Base-by-base conservation (phyloP, 768 basidiomycete genomes). In the Suillus lakei region DNA sequence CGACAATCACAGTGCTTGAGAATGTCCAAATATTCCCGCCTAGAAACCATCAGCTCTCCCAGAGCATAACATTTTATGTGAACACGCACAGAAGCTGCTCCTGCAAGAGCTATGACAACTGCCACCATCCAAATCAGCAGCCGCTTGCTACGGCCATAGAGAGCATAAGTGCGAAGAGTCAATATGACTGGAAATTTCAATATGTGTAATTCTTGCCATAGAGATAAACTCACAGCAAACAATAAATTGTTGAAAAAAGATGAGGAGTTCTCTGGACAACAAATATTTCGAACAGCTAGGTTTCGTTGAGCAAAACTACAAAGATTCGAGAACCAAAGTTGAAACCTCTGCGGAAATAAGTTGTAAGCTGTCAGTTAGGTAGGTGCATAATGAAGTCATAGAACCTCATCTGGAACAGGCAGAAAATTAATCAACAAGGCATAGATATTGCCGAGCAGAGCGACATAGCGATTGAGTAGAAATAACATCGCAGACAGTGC, bases 401-500 rank as follows among this genome's bases (percentile, higher is more conserved):
- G 8, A 30, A 53, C 51, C 51, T 53, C 16, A 30, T 21, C 26
- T 28, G 64, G 5, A 16, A 68, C 28, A 15, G 21, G 74, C 70
- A 48, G 71, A 68, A 65, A 80, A 68, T 73, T 41, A 78, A 69
- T n/a, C 10, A 76, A 61, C 3, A 71, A 68, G 18, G 78, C 75
- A 13, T 67, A 69, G 16, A 80, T 68, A 56, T 79, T 80, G 34
- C 80, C 81, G 51, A 83, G 71, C 60, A 84, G 76, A 2, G 82
- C 77, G 41, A 83, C 67, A 62, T 88, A 88, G 6, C 86, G 82
- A 65, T 85, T 85, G 39, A 83, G 54, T 61, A 84, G 80, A 72
- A 87, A 87, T 69, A 81, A 77, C 38, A 78, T 77, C 3, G 82
- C 75, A 64, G 82, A 81, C 15, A 66, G 61, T 2, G 72, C 77